A percentile compares a stretch with the other conserved stretches of the same genome.
Conservation (phyloP, 2,329 filamentous ascomycete genomes). For the Westerdykella ornata region DNA sequence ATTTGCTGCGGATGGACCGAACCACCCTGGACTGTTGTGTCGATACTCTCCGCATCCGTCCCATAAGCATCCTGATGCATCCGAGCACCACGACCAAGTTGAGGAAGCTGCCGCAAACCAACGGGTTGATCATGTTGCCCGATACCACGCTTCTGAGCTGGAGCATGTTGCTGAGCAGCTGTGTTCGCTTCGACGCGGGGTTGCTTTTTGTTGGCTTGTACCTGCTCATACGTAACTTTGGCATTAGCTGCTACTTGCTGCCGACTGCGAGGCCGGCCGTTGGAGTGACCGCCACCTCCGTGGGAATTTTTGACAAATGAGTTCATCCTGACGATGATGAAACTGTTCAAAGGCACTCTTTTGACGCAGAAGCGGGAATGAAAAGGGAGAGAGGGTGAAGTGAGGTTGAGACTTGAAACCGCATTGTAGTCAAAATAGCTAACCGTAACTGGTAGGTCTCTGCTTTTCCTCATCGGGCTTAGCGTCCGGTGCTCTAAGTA, state of each 20-base stretch:
- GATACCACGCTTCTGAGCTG: neutral
- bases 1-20: constrained; percentile 13
- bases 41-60: constrained; percentile 36
- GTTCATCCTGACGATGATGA: constrained; percentile 11
- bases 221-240: constrained; percentile 12
- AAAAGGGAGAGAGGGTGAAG: constrained; percentile 9
- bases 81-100: constrained; percentile 5
- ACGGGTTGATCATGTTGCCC: neutral
- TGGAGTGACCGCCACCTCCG: constrained; percentile 14
- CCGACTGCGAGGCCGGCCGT: constrained; percentile 10
- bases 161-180: constrained; percentile 3
- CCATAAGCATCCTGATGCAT: constrained; percentile 24
- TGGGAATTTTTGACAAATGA: constrained; percentile 14
- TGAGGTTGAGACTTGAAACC: constrained; percentile 17
- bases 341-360: neutral
- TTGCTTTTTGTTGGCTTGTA: no score
- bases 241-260: constrained; percentile 17
- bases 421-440: constrained; percentile 14
- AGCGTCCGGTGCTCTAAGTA: constrained; percentile 24
- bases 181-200: no score
- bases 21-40: constrained; percentile 24
- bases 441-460: constrained; percentile 10
- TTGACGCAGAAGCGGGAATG: constrained; percentile 3
- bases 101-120: constrained; percentile 8
- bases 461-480: constrained; percentile 3